phyloP scores from a whole-genome alignment of 78 protist species.

The Creolimax fragrantissima region DNA sequence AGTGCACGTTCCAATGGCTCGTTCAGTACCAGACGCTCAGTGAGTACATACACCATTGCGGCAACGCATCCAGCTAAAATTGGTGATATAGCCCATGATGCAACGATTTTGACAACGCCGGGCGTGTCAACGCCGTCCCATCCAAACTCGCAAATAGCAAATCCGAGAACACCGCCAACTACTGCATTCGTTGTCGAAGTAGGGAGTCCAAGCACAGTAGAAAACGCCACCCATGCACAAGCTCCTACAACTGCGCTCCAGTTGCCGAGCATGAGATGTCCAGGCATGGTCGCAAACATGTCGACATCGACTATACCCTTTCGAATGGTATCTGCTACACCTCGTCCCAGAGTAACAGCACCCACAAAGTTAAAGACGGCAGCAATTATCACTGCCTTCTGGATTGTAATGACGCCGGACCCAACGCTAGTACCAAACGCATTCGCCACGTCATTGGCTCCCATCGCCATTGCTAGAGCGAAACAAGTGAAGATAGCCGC shows the following conservation, averaged over 20 bases:
- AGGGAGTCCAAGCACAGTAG: not conserved
- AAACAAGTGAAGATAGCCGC: not conserved
- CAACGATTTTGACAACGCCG: not conserved
- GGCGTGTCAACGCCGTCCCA: not conserved
- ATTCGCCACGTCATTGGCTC: not conserved
- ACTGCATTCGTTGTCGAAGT: not conserved
- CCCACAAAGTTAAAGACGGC: slow-evolving; percentile 7
- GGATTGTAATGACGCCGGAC: not conserved
- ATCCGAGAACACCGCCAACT: not conserved
- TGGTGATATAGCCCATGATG: not conserved
- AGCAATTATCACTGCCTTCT: not conserved
- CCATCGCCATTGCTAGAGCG: not conserved
- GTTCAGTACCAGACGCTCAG: not conserved
- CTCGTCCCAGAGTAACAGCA: not conserved
- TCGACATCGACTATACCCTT: not conserved
- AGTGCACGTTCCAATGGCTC: not conserved
- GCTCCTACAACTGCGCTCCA: not conserved
- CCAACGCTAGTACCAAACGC: not conserved
- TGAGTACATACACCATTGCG: not conserved
- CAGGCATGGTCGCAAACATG: not conserved
- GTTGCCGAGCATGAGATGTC: not conserved
- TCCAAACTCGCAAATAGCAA: not conserved
- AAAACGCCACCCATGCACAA: not conserved
- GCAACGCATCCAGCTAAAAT: not conserved
- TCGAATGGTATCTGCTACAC: not conserved